These are phyloP conservation scores for Fusarium secorum DNA, from an alignment of 2,329 filamentous ascomycete genomes.

Conservation along the genomic window DNA sequence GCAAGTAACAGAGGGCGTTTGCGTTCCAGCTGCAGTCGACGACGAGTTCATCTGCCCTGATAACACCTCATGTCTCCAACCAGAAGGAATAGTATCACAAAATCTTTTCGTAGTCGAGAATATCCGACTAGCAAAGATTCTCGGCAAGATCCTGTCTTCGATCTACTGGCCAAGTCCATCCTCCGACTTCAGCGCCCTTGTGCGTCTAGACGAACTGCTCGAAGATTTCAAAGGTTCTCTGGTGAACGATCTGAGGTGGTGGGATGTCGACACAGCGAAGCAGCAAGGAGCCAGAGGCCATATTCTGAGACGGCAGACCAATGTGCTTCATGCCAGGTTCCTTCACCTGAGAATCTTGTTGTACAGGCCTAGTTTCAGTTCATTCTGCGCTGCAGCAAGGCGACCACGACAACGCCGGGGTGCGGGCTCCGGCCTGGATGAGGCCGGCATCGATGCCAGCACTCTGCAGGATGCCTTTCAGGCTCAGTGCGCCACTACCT, in stretches of 20 bases:
- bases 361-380: not conserved
- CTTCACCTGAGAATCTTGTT: not conserved
- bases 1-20: not conserved
- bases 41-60: not conserved
- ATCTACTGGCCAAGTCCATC: not conserved
- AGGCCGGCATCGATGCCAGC: rapidly evolving
- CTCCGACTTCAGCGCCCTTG: not conserved
- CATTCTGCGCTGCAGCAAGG: not conserved
- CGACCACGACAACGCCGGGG: rapidly evolving
- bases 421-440: rapidly evolving
- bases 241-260: rapidly evolving
- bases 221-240: not conserved
- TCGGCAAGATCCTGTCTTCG: not conserved
- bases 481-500: not conserved
- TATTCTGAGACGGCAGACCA: not conserved
- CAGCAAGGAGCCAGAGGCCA: not conserved
- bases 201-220: rapidly evolving
- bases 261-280: too few relatives aligned
- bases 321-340: not conserved
- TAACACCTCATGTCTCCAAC: rapidly evolving
- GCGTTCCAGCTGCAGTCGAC: not conserved
- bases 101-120: conserved; percentile 4
- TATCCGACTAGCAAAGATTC: not conserved
- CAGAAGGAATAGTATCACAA: not conserved
- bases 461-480: not conserved